Conservation (phyloP, 2,329 filamentous ascomycete genomes). For the Ophiocordyceps sinensis region DNA sequence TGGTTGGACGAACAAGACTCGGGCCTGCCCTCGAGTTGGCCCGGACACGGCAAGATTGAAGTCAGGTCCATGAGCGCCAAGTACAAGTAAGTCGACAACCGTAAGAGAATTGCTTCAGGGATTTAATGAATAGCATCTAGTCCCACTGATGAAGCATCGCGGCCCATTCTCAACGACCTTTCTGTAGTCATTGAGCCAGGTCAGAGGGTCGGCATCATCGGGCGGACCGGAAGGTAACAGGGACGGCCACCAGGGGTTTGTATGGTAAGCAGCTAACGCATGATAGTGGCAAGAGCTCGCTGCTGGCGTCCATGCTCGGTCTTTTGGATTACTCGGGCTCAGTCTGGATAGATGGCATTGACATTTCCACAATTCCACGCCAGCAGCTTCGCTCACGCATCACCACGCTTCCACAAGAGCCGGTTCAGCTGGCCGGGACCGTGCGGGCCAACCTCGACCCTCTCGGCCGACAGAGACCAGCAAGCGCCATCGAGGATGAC, state of each 20-base stretch:
- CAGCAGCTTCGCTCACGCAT: conserved; percentile 13
- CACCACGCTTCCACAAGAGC: conserved; percentile 16
- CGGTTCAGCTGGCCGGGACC: conserved; percentile 6
- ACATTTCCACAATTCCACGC: conserved; percentile 11
- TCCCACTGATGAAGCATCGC: neutral
- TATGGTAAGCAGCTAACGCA: neutral
- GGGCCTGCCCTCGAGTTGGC: conserved; percentile 3
- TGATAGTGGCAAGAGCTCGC: conserved; percentile 10
- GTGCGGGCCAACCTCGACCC: conserved; percentile 1
- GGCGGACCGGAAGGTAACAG: conserved; percentile 6
- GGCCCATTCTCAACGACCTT: conserved; percentile 3
- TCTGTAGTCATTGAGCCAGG: conserved; percentile 6
- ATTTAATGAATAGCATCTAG: neutral
- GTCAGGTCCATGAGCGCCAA: conserved; percentile 4
- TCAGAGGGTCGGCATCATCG: conserved; percentile 8
- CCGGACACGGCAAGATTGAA: conserved; percentile 4
- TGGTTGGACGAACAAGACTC: neutral
- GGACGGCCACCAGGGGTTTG: neutral
- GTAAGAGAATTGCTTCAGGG: too few species aligned
- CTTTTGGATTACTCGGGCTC: neutral
- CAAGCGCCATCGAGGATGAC: conserved; percentile 9
- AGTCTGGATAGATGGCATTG: conserved; percentile 12
- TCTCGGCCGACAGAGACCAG: neutral
- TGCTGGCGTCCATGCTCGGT: neutral
- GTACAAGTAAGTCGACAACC: conserved; percentile 4